Conservation (phyloP, 257 asterid genomes). For the Galeopsis tetrahit region DNA sequence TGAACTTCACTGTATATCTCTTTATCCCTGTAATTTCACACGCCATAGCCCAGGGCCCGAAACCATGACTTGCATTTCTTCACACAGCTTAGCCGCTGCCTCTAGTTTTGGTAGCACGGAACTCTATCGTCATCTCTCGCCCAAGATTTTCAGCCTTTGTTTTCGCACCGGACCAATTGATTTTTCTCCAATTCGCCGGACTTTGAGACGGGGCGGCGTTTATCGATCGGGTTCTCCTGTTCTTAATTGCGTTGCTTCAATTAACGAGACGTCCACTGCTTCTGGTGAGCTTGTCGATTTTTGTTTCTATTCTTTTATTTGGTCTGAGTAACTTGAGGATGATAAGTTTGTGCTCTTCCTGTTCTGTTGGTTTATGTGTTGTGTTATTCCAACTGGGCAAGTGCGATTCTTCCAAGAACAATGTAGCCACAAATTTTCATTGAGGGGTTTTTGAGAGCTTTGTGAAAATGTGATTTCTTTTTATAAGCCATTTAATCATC, state of each 20-base stretch:
- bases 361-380: not conserved
- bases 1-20: not conserved
- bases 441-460: not conserved
- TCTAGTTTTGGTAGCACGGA: conserved; percentile 24
- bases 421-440: not conserved
- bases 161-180: conserved; percentile 32
- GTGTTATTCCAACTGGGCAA: not conserved
- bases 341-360: conserved; percentile 4
- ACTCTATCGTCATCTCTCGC: conserved; percentile 25
- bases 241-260: conserved; percentile 38
- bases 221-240: conserved; percentile 33
- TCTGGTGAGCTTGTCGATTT: conserved; percentile 31
- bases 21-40: not conserved
- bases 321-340: not conserved
- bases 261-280: conserved; percentile 40
- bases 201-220: conserved; percentile 24
- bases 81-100: conserved; percentile 23
- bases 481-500: not conserved
- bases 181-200: conserved; percentile 32
- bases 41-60: not conserved
- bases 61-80: conserved; percentile 36
- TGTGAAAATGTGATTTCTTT: conserved; percentile 5
- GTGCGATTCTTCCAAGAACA: not conserved
- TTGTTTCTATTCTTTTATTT: not conserved
- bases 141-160: conserved; percentile 30